Evolutionary conservation across 202 grass and related monocot genomes (phyloP).

Genomic region (Zoysia matrella): DNA sequence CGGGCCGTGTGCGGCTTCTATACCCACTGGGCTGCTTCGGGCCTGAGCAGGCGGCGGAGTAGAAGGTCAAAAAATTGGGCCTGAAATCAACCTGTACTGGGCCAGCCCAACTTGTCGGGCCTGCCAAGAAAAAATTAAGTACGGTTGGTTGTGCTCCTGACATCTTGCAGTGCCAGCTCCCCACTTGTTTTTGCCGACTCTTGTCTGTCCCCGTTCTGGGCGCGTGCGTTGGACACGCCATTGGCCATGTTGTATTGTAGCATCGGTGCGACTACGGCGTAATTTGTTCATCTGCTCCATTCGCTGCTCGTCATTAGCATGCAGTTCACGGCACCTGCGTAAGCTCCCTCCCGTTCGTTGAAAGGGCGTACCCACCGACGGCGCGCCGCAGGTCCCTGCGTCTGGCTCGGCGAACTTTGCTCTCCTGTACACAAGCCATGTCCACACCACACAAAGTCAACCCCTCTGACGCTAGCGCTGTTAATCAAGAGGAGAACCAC

Average conservation of each 20-base stretch:
- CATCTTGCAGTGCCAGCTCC: too few relatives aligned
- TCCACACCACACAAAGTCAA: too few relatives aligned
- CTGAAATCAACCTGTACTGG: background rate
- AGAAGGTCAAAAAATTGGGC: background rate
- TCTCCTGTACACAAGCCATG: too few relatives aligned
- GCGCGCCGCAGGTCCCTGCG: background rate
- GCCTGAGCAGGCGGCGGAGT: background rate
- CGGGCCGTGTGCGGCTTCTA: too few relatives aligned
- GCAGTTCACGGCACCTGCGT: background rate
- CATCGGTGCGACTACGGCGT: background rate
- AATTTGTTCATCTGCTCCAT: background rate
- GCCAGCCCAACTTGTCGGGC: background rate
- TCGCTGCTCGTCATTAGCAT: background rate
- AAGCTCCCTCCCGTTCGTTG: background rate
- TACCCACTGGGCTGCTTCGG: background rate
- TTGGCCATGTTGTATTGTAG: background rate
- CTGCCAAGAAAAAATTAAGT: background rate
- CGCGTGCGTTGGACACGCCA: too few relatives aligned
- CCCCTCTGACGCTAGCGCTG: too few relatives aligned
- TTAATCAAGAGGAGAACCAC: conserved; percentile 22
- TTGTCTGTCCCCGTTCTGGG: background rate
- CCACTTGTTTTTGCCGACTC: background rate
- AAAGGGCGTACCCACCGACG: background rate
- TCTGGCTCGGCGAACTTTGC: too few relatives aligned
- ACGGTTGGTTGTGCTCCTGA: background rate